phyloP scores from a whole-genome alignment of 768 basidiomycete species.

The Nidularia sp. region DNA sequence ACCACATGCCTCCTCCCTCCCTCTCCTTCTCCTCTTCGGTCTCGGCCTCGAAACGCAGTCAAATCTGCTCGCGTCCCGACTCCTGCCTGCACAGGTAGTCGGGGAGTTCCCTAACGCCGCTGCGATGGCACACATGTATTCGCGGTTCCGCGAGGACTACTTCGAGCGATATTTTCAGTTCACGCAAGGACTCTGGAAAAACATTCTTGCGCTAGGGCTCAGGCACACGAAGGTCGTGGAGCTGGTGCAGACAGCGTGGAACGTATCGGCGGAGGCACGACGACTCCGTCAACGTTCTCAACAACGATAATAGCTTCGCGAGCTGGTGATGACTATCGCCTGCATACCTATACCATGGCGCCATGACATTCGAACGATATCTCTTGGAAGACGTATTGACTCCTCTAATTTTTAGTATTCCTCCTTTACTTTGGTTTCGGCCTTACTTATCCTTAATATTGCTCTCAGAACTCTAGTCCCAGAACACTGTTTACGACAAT shows the following conservation, averaged over 20 bases:
- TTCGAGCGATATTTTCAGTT: conserved; percentile 29
- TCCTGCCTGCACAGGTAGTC: conserved; percentile 51
- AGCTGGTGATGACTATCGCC: background rate
- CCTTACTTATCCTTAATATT: too few species aligned
- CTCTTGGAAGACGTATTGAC: conserved; percentile 8
- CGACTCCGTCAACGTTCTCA: conserved; percentile 21
- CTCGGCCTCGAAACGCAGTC: conserved; percentile 47
- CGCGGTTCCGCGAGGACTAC: conserved; percentile 28
- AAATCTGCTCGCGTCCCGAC: conserved; percentile 40
- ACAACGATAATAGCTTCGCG: background rate
- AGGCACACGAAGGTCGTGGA: conserved; percentile 39
- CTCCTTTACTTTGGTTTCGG: background rate
- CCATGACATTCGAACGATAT: conserved; percentile 5
- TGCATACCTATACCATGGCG: background rate
- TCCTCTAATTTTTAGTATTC: background rate
- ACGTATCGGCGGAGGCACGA: conserved; percentile 66
- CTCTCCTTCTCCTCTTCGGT: conserved; percentile 56
- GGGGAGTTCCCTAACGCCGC: conserved; percentile 61
- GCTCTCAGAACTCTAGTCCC: too few species aligned
- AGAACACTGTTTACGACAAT: too few species aligned
- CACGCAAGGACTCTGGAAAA: conserved; percentile 67
- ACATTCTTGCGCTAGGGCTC: conserved; percentile 52
- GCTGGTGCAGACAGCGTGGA: conserved; percentile 63
- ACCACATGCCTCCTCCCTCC: conserved; percentile 50
- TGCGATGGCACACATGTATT: conserved; percentile 52